Evolutionary conservation across 495 filamentous ascomycete genomes (phyloP).

Genomic region (Tuber indicum): DNA sequence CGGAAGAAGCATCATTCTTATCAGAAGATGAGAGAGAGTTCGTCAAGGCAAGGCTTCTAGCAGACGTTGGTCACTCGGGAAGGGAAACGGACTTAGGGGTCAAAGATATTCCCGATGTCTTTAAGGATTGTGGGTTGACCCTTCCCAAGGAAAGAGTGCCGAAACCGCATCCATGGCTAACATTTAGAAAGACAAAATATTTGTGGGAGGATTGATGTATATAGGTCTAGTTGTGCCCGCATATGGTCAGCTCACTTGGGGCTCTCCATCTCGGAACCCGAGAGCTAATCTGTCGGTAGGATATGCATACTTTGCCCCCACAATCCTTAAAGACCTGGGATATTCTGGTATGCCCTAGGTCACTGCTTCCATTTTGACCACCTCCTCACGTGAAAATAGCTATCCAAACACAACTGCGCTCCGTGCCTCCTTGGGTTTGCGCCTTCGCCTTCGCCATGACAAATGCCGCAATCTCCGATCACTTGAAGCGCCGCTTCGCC

Average conservation of each 20-base stretch:
- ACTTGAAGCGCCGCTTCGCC: conserved; percentile 60
- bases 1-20: conserved; percentile 60
- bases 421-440: conserved; percentile 74
- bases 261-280: background rate
- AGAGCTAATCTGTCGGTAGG: conserved; percentile 20
- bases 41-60: conserved; percentile 63
- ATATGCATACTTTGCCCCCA: conserved; percentile 65
- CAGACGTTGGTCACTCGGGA: conserved; percentile 69
- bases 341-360: conserved; percentile 44
- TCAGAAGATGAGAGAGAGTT: conserved; percentile 68
- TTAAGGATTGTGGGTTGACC: conserved; percentile 60
- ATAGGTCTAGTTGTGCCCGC: conserved; percentile 82
- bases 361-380: conserved; percentile 31
- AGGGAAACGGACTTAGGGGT: conserved; percentile 53
- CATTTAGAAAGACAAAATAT: conserved; percentile 49
- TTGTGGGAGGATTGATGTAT: conserved; percentile 82
- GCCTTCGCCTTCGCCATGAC: conserved; percentile 70
- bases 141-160: conserved; percentile 37
- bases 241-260: conserved; percentile 54
- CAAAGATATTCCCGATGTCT: conserved; percentile 61
- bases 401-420: conserved; percentile 73
- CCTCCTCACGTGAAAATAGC: conserved; percentile 36
- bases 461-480: conserved; percentile 63
- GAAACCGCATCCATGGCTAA: background rate
- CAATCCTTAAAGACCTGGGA: conserved; percentile 63